phyloP scores from a whole-genome alignment of 192 early-diverging fungal genomes.

The Irineochytrium annulatum region DNA sequence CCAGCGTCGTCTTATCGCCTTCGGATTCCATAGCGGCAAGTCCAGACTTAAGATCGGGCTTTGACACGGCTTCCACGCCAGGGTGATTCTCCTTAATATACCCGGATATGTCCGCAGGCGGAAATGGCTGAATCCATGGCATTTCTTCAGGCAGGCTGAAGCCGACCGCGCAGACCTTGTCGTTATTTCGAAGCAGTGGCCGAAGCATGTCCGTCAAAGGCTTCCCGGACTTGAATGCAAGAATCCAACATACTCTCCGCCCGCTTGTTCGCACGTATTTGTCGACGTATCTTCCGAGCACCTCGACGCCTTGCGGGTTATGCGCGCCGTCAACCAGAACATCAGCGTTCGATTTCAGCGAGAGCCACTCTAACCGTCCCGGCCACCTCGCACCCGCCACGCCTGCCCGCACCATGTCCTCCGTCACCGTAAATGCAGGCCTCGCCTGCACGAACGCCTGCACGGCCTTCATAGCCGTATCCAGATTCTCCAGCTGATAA shows the following conservation, averaged over 20 bases:
- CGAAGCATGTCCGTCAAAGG: slow-evolving; percentile 56
- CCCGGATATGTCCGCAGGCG: background rate
- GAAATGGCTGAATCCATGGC: slow-evolving; percentile 73
- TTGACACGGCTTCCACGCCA: background rate
- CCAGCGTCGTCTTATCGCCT: background rate
- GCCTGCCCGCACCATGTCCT: slow-evolving; percentile 55
- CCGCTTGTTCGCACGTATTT: background rate
- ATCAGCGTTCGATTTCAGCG: slow-evolving; percentile 11
- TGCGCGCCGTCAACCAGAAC: slow-evolving; percentile 91
- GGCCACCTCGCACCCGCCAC: slow-evolving; percentile 72
- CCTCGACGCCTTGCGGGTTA: slow-evolving; percentile 70
- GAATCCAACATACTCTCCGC: slow-evolving; percentile 64
- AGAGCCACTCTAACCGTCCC: slow-evolving; percentile 75
- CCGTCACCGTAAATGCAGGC: slow-evolving; percentile 34
- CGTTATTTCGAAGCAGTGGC: slow-evolving; percentile 50
- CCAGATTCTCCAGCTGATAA: slow-evolving; percentile 77
- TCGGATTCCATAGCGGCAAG: background rate
- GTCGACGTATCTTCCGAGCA: slow-evolving; percentile 65
- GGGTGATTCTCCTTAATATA: background rate
- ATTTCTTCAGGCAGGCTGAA: slow-evolving; percentile 79
- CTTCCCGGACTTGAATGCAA: slow-evolving; percentile 72
- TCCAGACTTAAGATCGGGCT: background rate
- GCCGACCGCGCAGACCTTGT: slow-evolving; percentile 62
- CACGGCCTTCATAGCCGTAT: slow-evolving; percentile 65
- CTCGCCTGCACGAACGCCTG: slow-evolving; percentile 43